Base-by-base conservation (phyloP, 345 rosid species). In the Geranium brycei region DNA sequence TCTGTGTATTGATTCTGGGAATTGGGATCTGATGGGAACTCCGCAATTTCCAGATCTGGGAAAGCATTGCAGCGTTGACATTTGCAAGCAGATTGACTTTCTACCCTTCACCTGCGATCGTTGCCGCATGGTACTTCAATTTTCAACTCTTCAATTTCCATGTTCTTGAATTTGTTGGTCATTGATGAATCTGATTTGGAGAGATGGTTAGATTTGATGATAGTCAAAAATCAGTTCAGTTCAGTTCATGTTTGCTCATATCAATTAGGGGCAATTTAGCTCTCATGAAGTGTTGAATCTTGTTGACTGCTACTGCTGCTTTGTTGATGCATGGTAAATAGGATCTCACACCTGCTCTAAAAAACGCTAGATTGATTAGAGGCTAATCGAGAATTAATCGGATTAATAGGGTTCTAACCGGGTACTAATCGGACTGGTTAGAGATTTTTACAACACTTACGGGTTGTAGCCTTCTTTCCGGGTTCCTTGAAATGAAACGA, bases 21-120 rank as follows among this genome's bases (percentile, higher is more conserved):
- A 47, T 47, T 47, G 5, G 15, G 15, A 47, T 47, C 53, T 47
- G 64, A 89, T 92, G 98, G 98, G 98, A 19, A 92, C 98, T n/a
- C 98, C 96, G 0, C 86, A 84, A 75, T 92, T 92, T 68, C 98
- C 98, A 64, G 86, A 89, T 86, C 95, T 92, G 14, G 96, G 98
- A 57, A 86, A 82, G 77, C 98, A 92, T 71, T 92, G 98, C 82
- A 74, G 78, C 72, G 82, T 86, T 19, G 79, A 85, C 53, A 81
- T 79, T 66, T 92, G 98, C 80, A 84, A 81, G 69, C 96, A 74
- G 72, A 89, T 92, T 75, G 98, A 92, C 77, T 92, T 89, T 83
- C 73, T 92, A 62, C 98, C 98, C 59, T 92, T 92, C 87, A 89
- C 95, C 31, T 92, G 98, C 82, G 96, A 92, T 74, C 82, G 91